Base-by-base conservation (phyloP, 345 rosid species). In the Raphanus raphanistrum region DNA sequence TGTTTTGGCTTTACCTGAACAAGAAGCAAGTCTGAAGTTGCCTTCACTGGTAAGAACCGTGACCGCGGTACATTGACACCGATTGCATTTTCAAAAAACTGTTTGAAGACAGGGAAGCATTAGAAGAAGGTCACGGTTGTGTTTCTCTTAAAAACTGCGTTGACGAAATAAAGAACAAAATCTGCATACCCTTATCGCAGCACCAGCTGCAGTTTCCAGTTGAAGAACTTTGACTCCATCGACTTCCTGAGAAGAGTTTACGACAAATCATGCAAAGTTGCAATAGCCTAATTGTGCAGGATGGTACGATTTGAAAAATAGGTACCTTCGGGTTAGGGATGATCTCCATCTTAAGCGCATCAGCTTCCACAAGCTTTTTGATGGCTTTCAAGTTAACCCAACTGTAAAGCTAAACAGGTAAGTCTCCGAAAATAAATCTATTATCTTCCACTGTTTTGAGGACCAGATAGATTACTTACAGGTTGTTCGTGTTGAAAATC, bases 171-270 rank as follows among this genome's bases (percentile, higher is more conserved):
- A 11, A 17, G 13, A 17, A 21, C 11, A 11, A 2, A 63, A 12
- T 28, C 5, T 38, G 48, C 11, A 63, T 28, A 92, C 98, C 93
- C 77, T 86, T 71, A 94, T 89, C 17, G 97, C 97, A 52, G 97
- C 98, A 78, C 96, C 98, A 86, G 97, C 94, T 1, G 97, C 96
- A 68, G 98, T 94, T 87, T 94, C 94, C 58, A 94, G 84, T 87
- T 94, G 96, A 85, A 94, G 93, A 83, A 92, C 91, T 86, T 92
- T 88, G 85, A 90, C 66, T 76, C 96, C 97, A 72, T 92, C 94
- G 17, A 94, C 96, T 81, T 94, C 98, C 98, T 94, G 87, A 65
- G 0, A 26, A 55, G 15, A 36, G 2, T 29, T 63, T 45, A 6
- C 12, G 61, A 21, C 6, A 84, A 68, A 36, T 48, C 29, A 66